Percentiles rank a stretch among this genome's conserved stretches.
Evolutionary conservation across 495 filamentous ascomycete species (phyloP).

Genomic region (Aspergillus coremiiformis): DNA sequence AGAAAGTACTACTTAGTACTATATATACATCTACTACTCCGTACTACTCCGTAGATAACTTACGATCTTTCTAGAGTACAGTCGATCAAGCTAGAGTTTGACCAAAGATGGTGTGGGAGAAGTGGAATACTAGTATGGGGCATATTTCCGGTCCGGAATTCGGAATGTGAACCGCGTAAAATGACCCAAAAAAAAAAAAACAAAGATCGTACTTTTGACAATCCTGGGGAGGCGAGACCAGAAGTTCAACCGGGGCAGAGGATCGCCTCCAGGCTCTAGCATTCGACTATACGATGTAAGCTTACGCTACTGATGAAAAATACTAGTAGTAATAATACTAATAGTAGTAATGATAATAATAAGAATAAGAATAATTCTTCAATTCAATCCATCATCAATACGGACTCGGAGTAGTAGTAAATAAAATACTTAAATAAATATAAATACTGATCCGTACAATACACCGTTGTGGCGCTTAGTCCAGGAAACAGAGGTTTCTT

Average conservation of each 20-base stretch:
- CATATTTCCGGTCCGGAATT: not conserved
- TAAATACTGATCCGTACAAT: not conserved
- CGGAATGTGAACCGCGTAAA: not conserved
- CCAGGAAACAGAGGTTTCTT: no score
- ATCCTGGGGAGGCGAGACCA: not conserved
- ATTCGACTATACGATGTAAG: constrained; percentile 3
- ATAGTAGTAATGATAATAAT: no score
- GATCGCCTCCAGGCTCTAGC: constrained; percentile 9
- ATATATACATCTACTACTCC: no score
- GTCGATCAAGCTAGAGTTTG: not conserved
- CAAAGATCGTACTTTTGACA: constrained; percentile 4
- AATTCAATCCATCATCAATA: no score
- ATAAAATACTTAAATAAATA: no score
- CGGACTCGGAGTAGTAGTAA: no score
- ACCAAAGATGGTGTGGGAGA: not conserved
- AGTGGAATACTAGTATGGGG: no score
- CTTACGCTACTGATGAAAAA: no score
- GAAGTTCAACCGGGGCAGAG: not conserved
- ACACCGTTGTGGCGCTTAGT: not conserved
- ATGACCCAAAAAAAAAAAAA: constrained; percentile 1
- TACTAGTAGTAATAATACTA: no score
- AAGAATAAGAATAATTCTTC: no score
- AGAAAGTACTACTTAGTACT: no score
- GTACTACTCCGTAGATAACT: not conserved
- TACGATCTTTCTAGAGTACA: constrained; percentile 4